Base-by-base conservation (phyloP, 306 rosid species). In the Aeschynomene evenia region DNA sequence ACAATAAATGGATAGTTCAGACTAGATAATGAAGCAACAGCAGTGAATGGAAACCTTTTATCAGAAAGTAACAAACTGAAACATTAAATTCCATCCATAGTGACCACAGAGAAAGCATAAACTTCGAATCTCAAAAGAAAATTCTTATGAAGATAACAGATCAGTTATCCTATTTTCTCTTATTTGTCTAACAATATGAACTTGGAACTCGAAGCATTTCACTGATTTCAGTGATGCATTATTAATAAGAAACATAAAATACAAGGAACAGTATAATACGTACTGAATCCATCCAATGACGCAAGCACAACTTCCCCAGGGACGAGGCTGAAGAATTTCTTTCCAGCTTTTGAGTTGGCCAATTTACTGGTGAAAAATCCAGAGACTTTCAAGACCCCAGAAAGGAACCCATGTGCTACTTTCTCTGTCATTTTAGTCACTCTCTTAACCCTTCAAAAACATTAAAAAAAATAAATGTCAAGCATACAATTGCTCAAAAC, bases 271-370 rank as follows among this genome's bases (percentile, higher is more conserved):
- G 45, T 31, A 59, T 70, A 72, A 68, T 8, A 83, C 96, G 75
- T 63, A 92, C 98, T 76, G 75, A 92, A 92, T 83, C 96, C 98
- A 80, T 89, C 98, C 83, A 93, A 78, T n/a, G 98, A 89, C 39
- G 98, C 98, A 58, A 93, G 96, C 68, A 86, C 54, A 74, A 93
- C 83, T 84, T 93, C 96, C 72, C 92, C 96, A 1, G 98, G 98
- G 43, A 93, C 72, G 42, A 86, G 89, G 77, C 85, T 85, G 76
- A 88, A 88, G 63, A 93, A 86, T 23, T 86, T 93, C 91, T 86
- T 79, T 64, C 96, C 98, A 11, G 62, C 85, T 71, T 60, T 85
- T 20, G 98, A 83, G 70, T 88, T 94, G 15, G 79, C 91, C 77
- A 95, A 59, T 15, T 95, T 77, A 78, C 95, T 77, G 37, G 99